Evolutionary conservation across 495 filamentous ascomycete species (phyloP), one percentile per base, ranked within the genome.

Genomic region (Symbiotaphrina buchneri): DNA sequence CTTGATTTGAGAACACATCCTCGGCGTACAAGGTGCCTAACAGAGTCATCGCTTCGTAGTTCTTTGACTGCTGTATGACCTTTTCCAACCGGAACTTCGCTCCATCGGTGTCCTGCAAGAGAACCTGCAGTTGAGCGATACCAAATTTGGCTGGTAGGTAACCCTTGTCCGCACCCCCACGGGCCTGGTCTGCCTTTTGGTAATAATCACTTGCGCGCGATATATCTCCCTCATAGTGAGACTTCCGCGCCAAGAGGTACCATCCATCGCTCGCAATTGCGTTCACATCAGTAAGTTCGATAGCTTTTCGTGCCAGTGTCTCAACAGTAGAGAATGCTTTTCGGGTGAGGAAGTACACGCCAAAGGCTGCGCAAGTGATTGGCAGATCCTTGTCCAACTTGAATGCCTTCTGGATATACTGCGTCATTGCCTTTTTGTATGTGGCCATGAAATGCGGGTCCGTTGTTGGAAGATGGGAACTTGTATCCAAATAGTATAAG

Each of bases 41-140:
- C 16, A 97, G 58, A 16, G 74, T 74, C 74, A 85, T 84, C 4
- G 80, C 80, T 46, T 95, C 87, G n/a, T 79, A 55, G 40, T 67
- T 90, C 45, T 81, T 90, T 1, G 71, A 63, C 27, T 74, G 67
- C 44, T 83, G 77, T 18, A 93, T 69, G 34, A 94, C 80, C 54
- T 91, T 91, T 46, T 97, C 87, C 16, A 97, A 57, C 11, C 76
- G 68, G 41, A 92, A 83, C 49, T 94, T 95, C 10, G 87, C 90
- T 24, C 81, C 81, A 33, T 83, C 81, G 25, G 75, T 62, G 39
- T 97, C 84, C 33, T 68, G 71, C 48, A 75, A 77, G 16, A 83
- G 44, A 20, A 91, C 72, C 26, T 78, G 75, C 39, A 93, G 65
- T 52, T 97, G 87, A 1, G 87, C 80, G 5, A 68, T 62, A 23